Conservation (phyloP, 306 rosid species). For the Abrus pulchellus region DNA sequence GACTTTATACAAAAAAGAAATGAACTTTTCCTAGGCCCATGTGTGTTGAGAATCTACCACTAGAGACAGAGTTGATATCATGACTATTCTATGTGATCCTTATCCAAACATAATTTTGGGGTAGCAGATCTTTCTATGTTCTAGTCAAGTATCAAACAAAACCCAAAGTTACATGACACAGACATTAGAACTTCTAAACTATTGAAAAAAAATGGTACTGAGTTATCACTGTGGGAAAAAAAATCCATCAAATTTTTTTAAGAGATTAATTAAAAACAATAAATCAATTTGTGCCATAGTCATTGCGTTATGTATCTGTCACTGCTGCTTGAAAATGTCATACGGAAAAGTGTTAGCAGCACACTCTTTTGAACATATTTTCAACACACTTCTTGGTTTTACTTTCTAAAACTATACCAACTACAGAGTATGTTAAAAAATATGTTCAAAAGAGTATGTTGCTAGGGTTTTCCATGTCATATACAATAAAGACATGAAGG, state of each 20-base stretch:
- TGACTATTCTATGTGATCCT: too few relatives aligned
- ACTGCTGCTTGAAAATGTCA: not conserved
- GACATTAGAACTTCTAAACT: not conserved
- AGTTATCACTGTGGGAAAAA: not conserved
- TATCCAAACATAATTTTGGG: too few relatives aligned
- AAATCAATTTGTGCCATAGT: not conserved
- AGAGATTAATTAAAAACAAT: not conserved
- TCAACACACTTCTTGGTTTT: too few relatives aligned
- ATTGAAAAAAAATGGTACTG: not conserved
- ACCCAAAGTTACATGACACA: not conserved
- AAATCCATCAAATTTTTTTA: not conserved
- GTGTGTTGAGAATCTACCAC: not conserved
- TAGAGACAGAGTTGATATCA: too few relatives aligned
- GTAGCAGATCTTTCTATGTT: not conserved
- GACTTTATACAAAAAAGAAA: not conserved
- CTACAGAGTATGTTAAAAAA: too few relatives aligned
- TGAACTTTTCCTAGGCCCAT: not conserved
- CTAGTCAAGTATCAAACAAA: not conserved
- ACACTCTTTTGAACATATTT: too few relatives aligned
- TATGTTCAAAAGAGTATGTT: too few relatives aligned
- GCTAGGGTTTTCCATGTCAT: not conserved
- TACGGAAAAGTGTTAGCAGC: too few relatives aligned
- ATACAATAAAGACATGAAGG: not conserved
- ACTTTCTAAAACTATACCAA: too few relatives aligned
- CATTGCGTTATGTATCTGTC: not conserved